Base-by-base conservation (phyloP, 257 asterid species). In the Solanum chmielewskii region DNA sequence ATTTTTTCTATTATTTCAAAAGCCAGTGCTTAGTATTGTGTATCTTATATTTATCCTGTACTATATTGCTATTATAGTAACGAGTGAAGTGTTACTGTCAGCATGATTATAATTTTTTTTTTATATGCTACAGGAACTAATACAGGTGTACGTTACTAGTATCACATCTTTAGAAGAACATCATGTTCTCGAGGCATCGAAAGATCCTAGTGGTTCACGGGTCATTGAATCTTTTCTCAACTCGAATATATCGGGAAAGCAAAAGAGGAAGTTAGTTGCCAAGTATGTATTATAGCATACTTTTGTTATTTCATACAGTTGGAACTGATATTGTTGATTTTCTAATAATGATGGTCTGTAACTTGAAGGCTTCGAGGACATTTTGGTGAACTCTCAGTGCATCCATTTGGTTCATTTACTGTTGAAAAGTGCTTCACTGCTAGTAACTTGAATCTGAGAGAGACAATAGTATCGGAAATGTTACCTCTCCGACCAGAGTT, bases 301-400 rank as follows among this genome's bases (percentile, higher is more conserved):
- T 84, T 37, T 42, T 83, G 29, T 47, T 49, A 7, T 20, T 73
- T 66, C 64, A 85, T n/a, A 85, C 18, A 47, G 52, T 86, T 52
- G 74, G 84, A 49, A 52, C 7, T 81, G 7, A 81, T 81, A 49
- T 23, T 52, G 11, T 73, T 86, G 73, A 73, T 52, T 71, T 86
- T 66, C 84, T 86, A 74, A 85, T 86, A 73, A 41, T 44, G 39
- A 25, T 64, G 76, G 85, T 45, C 60, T 11, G 47, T 44, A 35
- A 71, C 59, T 86, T 75, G 86, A 89, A 96, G 99, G 94, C 94
- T 96, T 86, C 91, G 92, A 86, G 98, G 98, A 86, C 98, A 93
- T 91, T 97, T 94, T 87, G 99, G 98, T 75, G 99, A 96, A 91
- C 96, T 97, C 86, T 92, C 99, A 44, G 89, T 93, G 91, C 93